Evolutionary conservation across 2,329 filamentous ascomycete species (phyloP), one percentile per base, ranked within the genome.

Genomic region (Xylaria multiplex): DNA sequence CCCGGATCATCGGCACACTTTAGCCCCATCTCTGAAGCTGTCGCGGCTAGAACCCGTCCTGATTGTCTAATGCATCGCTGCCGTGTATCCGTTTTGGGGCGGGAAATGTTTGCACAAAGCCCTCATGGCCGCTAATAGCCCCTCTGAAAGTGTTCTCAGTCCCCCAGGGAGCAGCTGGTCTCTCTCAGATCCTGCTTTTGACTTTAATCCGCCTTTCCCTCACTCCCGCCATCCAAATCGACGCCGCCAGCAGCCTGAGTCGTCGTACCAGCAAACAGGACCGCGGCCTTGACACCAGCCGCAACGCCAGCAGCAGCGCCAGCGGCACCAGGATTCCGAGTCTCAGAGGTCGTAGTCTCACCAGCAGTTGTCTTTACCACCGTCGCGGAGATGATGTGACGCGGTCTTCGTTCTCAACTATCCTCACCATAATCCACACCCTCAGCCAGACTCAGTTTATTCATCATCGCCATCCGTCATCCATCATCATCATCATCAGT

Each of bases 1-100:
- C 58, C 67, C 67, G 67, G 67, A 69, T 69, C 67, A 61, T 69
- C 67, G 67, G 67, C 67, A 69, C 67, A 67, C 30, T 55, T 42
- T 48, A 52, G 66, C 55, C 63, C 66, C 66, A 66, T 64, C 61
- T 27, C 59, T 59, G 60, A 69, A 54, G 46, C 45, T 65, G 65
- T 69, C 62, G 62, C 65, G 65, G 63, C 65, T 62, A 69, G 62
- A 67, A 65, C 59, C 65, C 59, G 59, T 59, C 43, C 52, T 57
- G 46, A 42, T 57, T 68, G 50, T 63, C 56, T 59, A 55, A 59
- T 68, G 62, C 62, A 65, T 68, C 68, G 49, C 60, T 69, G 68
- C 68, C 68, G 65, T 69, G 62, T 67, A 68, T 66, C 68, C 65
- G 68, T 66, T 54, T 66, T 57, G 62, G 62, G 62, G 64, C 64